Conservation (phyloP, 139 green algal genomes). For the Yamagishiella unicocca region DNA sequence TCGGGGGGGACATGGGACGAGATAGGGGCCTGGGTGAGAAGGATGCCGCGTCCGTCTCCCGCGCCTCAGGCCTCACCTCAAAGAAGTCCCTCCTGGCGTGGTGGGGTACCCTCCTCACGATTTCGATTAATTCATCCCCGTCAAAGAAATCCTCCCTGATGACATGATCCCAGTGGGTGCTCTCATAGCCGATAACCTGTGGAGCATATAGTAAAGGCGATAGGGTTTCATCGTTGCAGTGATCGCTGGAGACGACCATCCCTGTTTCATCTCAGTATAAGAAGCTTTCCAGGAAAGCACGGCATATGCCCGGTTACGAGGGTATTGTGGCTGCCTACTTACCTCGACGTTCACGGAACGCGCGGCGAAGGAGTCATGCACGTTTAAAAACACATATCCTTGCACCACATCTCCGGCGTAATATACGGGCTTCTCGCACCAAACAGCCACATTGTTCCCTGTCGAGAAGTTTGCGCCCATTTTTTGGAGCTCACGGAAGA, state of each 20-base stretch:
- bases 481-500: background rate
- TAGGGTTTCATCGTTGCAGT: background rate
- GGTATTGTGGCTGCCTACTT: background rate
- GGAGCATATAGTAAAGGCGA: background rate
- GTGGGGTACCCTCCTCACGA: background rate
- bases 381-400: background rate
- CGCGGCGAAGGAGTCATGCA: background rate
- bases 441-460: background rate
- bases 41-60: background rate
- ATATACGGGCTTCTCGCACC: background rate
- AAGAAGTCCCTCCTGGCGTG: background rate
- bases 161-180: background rate
- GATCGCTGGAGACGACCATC: no score
- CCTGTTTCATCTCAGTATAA: background rate
- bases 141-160: background rate
- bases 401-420: background rate
- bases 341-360: background rate
- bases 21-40: background rate
- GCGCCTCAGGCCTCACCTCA: background rate
- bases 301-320: background rate
- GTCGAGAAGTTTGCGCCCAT: background rate
- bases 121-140: background rate
- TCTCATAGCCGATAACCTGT: background rate
- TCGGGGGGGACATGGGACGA: background rate
- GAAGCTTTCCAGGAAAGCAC: background rate